Base-by-base conservation (phyloP, 176 grass and related monocot genomes). In the Olyra latifolia region DNA sequence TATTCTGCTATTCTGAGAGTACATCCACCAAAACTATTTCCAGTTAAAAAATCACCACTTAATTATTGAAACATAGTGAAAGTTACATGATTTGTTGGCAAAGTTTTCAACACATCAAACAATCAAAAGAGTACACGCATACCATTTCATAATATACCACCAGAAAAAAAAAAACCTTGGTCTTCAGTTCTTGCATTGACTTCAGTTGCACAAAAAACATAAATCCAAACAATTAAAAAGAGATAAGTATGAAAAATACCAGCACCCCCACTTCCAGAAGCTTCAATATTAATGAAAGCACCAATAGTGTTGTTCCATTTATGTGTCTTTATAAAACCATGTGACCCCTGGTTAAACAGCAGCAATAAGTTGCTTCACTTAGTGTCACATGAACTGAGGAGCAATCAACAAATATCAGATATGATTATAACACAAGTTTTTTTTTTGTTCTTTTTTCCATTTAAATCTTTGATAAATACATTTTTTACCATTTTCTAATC, bases 221-320 rank as follows among this genome's bases (percentile, higher is more conserved):
- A 86, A 28, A 40, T 11, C 41, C 53, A 46, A 70, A 75, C 16
- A 40, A 81, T 53, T 63, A 81, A 74, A 63, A 78, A 47, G 25
- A 84, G 35, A 62, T 74, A 32, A 62, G 69, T 54, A 76, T 10
- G 23, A 48, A 45, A 85, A 57, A 61, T 94, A 98, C 95, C 95
- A 85, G 91, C 78, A 77, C 95, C 95, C 9, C 92, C 95, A 66
- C 85, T 89, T 76, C 95, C 95, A 85, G 92, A 98, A 87, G 95
- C 95, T 90, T 98, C 95, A 69, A 98, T 98, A 77, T 98, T 90
- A 59, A 98, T 87, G 79, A 98, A 98, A 86, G 95, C 95, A 23
- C 92, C 67, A 79, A 98, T 85, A 72, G 86, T 89, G 40, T 42
- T 87, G 57, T 85, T 98, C 95, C 95, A 98, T 85, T 43, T 91